Conservation (phyloP, 2,329 filamentous ascomycete species). For the Aspergillus bombycis region DNA sequence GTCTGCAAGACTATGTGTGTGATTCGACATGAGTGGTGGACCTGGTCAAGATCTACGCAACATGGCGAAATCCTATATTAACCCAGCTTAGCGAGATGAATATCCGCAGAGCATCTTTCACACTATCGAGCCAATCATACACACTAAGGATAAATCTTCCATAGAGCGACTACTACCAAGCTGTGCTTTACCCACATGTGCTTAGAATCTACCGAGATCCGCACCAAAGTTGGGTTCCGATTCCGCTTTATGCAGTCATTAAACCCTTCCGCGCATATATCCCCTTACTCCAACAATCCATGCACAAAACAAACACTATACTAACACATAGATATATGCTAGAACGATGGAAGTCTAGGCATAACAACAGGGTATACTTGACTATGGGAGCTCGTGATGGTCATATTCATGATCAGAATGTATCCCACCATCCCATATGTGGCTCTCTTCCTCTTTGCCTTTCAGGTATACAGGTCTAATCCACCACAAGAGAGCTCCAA, state of each 20-base stretch:
- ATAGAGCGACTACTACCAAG: no score
- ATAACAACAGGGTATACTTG: background rate
- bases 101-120: no score
- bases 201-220: background rate
- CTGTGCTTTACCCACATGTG: no score
- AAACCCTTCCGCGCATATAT: background rate
- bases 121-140: no score
- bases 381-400: background rate
- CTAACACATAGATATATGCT: background rate
- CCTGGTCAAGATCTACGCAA: accelerated
- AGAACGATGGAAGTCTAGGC: accelerated
- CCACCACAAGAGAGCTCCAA: background rate
- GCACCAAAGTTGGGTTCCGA: background rate
- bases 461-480: background rate
- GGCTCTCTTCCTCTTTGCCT: background rate
- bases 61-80: no score
- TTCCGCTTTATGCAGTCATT: background rate
- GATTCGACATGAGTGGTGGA: no score
- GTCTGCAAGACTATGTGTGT: no score
- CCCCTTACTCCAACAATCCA: background rate
- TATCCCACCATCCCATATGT: background rate
- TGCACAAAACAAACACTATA: background rate
- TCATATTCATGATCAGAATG: background rate
- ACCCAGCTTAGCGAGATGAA: no score
- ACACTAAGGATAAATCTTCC: no score